Base-by-base conservation (phyloP, 208 protist genomes). In the Wallacemonas sp. region DNA sequence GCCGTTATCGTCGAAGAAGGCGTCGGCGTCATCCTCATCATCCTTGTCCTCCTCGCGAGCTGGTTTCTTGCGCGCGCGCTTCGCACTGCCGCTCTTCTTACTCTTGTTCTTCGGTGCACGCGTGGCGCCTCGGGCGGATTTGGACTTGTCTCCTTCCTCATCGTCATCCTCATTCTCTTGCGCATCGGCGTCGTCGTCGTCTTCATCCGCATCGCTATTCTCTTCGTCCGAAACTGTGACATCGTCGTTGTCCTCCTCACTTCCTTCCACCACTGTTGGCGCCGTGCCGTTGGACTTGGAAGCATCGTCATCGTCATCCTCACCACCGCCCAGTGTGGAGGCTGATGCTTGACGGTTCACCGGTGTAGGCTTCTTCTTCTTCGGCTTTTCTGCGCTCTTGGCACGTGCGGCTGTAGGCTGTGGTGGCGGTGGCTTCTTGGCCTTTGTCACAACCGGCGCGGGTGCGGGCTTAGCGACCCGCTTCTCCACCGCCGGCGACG, bases 131-230 rank as follows among this genome's bases (percentile, higher is more conserved):
- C n/a, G n/a, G n/a, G n/a, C n/a, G n/a, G n/a, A n/a, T n/a, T n/a
- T n/a, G n/a, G n/a, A n/a, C n/a, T n/a, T n/a, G n/a, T n/a, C n/a
- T 41, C 36, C 36, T 6, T 14, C 36, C 8, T 58, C 52, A 2
- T 58, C 32, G 47, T 33, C 47, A 30, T 33, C 26, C 11, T 55
- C 47, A 16, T 33, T 24, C 3, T 32, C 26, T 5, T 23, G 24
- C 24, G 24, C 38, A 17, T 26, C 24, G 17, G 29, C 36, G 8
- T 19, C n/a, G 44, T 38, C 38, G 24, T 38, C 34, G 19, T 16
- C 48, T 26, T 62, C 62, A 34, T 57, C 70, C 24, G 63, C 72
- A 1, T 70, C 67, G 6, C 33, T 62, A 56, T 63, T 68, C 54
- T 76, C 71, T 38, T 47, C 58, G 26, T 65, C 58, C 11, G 36